phyloP scores from a whole-genome alignment of 106 monocot genomes.

The Triglochin maritima region DNA sequence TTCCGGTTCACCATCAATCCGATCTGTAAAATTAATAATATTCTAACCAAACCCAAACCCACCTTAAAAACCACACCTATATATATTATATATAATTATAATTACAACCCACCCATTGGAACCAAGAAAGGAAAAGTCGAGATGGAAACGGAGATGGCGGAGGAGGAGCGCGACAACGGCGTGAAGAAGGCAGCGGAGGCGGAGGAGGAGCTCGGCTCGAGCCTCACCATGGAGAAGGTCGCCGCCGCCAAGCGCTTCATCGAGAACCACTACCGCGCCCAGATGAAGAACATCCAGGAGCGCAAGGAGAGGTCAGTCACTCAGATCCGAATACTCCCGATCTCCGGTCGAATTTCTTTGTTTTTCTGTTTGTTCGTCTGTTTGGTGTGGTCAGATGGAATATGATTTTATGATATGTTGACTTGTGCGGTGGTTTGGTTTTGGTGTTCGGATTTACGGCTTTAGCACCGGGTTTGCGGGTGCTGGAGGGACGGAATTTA shows the following conservation, averaged over 20 bases:
- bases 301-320: constrained; percentile 46
- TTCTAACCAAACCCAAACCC: too few species aligned
- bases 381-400: background rate
- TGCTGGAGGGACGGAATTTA: too few species aligned
- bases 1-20: too few species aligned
- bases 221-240: constrained; percentile 63
- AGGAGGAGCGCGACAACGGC: constrained; percentile 10
- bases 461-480: too few species aligned
- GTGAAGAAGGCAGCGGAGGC: constrained; percentile 12
- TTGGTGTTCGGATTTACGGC: background rate
- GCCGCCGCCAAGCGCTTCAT: constrained; percentile 69
- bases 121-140: background rate
- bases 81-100: too few species aligned
- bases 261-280: constrained; percentile 69
- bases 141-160: constrained; percentile 7
- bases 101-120: background rate
- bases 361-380: background rate
- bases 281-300: constrained; percentile 75
- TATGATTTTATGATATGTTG: background rate
- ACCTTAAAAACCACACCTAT: too few species aligned
- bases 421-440: background rate
- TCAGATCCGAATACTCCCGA: background rate
- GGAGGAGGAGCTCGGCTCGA: constrained; percentile 47
- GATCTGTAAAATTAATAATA: too few species aligned
- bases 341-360: background rate